These are phyloP conservation scores for Nakazawaea peltata DNA, from an alignment of 805 yeast genomes.

Conservation along the genomic window DNA sequence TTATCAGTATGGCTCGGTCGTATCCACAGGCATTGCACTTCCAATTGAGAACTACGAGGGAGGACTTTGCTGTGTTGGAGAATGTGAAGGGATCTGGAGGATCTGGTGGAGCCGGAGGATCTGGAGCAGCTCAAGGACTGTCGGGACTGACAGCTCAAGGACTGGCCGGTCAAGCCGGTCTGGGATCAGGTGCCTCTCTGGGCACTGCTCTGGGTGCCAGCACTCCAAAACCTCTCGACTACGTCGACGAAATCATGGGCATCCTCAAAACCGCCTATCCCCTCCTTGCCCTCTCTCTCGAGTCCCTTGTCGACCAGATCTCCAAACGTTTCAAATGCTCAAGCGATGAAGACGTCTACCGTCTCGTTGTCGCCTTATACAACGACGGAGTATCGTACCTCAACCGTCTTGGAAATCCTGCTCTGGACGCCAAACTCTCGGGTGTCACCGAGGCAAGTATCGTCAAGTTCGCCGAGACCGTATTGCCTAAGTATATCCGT, in stretches of 20 bases:
- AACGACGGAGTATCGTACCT: constrained; percentile 91
- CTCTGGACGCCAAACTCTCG: constrained; percentile 83
- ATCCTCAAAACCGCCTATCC: constrained; percentile 97
- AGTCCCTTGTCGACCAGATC: constrained; percentile 92
- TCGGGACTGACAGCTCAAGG: constrained; percentile 1
- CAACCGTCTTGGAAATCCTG: constrained; percentile 78
- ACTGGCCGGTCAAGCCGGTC: constrained; percentile 1
- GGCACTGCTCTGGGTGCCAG: constrained; percentile 2
- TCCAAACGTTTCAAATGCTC: constrained; percentile 88
- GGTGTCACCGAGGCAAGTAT: constrained; percentile 87
- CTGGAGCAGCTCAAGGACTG: constrained; percentile 2
- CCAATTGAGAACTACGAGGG: constrained; percentile 91
- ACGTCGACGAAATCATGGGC: constrained; percentile 87
- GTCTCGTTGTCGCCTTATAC: constrained; percentile 84
- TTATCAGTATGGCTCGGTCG: constrained; percentile 88
- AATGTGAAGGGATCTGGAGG: constrained; percentile 14
- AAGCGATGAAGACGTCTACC: constrained; percentile 93
- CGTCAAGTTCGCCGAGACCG: constrained; percentile 85
- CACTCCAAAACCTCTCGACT: constrained; percentile 69
- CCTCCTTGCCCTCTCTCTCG: constrained; percentile 81
- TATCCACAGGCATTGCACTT: constrained; percentile 97
- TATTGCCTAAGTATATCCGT: constrained; percentile 79
- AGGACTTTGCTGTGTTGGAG: constrained; percentile 83
- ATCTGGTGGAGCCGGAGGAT: constrained; percentile 2
- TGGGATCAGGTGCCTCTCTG: constrained; percentile 4